Evolutionary conservation across 2,329 filamentous ascomycete species (phyloP).

Genomic region (Aspergillus fumigatiaffinis): DNA sequence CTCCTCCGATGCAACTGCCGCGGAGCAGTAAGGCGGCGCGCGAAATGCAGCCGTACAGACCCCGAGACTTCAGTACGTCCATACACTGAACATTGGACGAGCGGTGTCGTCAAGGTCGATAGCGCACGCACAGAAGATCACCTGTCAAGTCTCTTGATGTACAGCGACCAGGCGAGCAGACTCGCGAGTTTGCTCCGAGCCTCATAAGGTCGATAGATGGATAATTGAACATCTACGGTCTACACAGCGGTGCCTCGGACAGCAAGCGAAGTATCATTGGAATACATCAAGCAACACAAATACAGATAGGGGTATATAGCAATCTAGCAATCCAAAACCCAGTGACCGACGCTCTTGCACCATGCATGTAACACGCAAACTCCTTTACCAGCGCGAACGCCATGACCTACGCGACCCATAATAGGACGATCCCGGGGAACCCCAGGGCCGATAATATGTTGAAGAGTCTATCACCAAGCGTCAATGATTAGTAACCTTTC

Average conservation of each 20-base stretch:
- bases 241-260: neutral
- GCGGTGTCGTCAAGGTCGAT: neutral
- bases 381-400: neutral
- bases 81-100: neutral
- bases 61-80: too few species aligned
- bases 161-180: neutral
- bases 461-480: conserved; percentile 31
- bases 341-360: neutral
- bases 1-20: neutral
- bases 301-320: conserved; percentile 1
- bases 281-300: neutral
- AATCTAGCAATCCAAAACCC: neutral
- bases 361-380: neutral
- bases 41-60: too few species aligned
- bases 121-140: neutral
- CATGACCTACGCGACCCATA: conserved; percentile 14
- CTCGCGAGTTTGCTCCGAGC: neutral
- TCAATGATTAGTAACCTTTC: neutral
- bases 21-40: neutral
- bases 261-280: neutral
- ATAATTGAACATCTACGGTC: neutral
- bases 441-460: conserved; percentile 41
- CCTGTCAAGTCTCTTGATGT: neutral
- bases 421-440: conserved; percentile 19
- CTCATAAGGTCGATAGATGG: neutral